These are phyloP conservation scores for Termitomyces titanicus DNA, from an alignment of 768 basidiomycete species.

Conservation along the genomic window DNA sequence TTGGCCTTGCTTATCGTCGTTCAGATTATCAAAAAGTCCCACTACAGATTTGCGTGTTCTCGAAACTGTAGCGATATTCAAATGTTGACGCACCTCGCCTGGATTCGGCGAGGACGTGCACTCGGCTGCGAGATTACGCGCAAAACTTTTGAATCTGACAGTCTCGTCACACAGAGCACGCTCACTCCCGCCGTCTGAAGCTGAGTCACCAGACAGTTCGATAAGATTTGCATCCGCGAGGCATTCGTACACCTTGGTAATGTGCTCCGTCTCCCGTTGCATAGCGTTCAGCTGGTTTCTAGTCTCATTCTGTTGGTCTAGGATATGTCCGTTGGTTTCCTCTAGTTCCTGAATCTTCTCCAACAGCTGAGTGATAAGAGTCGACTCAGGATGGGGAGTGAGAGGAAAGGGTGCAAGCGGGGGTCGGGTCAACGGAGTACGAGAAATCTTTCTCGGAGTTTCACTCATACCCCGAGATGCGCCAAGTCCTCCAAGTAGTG, in stretches of 20 bases:
- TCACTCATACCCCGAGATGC: constrained; percentile 21
- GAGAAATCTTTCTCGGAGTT: constrained; percentile 14
- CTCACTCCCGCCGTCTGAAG: constrained; percentile 19
- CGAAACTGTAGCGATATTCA: constrained; percentile 11
- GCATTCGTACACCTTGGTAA: constrained; percentile 66
- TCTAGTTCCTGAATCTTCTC: constrained; percentile 77
- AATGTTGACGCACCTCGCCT: constrained; percentile 8
- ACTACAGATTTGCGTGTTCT: constrained; percentile 53
- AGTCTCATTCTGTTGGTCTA: constrained; percentile 62
- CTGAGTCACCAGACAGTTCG: constrained; percentile 41
- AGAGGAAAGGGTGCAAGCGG: constrained; percentile 9
- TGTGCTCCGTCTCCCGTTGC: constrained; percentile 68
- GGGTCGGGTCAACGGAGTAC: constrained; percentile 14
- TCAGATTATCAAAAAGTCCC: constrained; percentile 52
- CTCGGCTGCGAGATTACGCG: constrained; percentile 36
- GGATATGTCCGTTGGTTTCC: constrained; percentile 64
- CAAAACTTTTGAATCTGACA: constrained; percentile 46
- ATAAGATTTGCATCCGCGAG: constrained; percentile 51
- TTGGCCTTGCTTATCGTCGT: constrained; percentile 12
- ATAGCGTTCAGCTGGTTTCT: constrained; percentile 59
- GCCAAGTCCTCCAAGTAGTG: constrained; percentile 33
- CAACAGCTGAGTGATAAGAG: constrained; percentile 67
- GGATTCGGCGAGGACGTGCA: constrained; percentile 16
- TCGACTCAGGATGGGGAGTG: constrained; percentile 37
- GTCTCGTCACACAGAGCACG: constrained; percentile 30